These are phyloP conservation scores for Venturia effusa DNA, from an alignment of 2,329 filamentous ascomycete genomes.

Conservation along the genomic window DNA sequence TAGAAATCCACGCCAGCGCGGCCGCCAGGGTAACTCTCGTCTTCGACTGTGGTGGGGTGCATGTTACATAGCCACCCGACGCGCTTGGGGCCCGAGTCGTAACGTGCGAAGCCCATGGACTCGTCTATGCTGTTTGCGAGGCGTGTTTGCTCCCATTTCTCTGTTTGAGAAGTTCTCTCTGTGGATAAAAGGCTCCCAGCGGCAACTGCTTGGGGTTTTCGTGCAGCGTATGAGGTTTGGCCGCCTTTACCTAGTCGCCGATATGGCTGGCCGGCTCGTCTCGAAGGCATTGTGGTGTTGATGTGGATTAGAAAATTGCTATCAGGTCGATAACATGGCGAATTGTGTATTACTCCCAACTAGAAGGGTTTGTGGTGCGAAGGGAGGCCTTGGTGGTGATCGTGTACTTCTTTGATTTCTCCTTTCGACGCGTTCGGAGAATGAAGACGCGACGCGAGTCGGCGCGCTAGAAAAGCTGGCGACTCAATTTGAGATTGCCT, in stretches of 20 bases:
- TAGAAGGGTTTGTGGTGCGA: not conserved
- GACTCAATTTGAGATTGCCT: not conserved
- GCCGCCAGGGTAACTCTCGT: constrained; percentile 72
- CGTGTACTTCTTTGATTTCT: not conserved
- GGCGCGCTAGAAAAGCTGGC: not conserved
- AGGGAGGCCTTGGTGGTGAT: not conserved
- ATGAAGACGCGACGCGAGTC: not conserved
- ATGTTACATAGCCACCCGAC: constrained; percentile 94
- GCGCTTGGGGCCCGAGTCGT: constrained; percentile 76
- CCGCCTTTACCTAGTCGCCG: constrained; percentile 32
- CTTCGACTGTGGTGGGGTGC: constrained; percentile 76
- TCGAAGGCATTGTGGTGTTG: constrained; percentile 31
- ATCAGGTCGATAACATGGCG: not conserved
- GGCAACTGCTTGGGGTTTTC: constrained; percentile 55
- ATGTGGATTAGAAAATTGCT: not conserved
- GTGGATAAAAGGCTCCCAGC: constrained; percentile 60
- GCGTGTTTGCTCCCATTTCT: constrained; percentile 77
- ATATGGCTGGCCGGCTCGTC: constrained; percentile 29
- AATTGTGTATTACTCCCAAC: not conserved
- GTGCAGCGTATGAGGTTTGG: constrained; percentile 36
- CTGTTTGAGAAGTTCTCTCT: constrained; percentile 84
- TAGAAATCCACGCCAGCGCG: constrained; percentile 91
- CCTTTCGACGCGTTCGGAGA: not conserved
- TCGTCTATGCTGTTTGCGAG: constrained; percentile 88
- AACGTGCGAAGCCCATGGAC: constrained; percentile 84